Evolutionary conservation across 208 protist species (phyloP).

Genomic region (Crithidia expoeki): DNA sequence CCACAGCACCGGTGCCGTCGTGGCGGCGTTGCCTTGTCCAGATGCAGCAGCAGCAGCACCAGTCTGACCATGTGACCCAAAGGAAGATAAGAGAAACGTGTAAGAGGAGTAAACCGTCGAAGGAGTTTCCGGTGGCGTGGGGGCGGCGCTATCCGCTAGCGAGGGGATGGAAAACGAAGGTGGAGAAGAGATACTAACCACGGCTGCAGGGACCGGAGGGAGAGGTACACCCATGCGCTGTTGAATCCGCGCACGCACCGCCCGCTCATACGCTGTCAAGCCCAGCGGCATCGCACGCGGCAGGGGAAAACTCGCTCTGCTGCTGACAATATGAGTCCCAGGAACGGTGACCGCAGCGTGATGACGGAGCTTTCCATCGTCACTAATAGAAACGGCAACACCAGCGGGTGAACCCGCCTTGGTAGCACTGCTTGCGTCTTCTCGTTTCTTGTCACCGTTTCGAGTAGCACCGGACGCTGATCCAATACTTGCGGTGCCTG

Average conservation of each 20-base stretch:
- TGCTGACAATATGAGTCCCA: neutral
- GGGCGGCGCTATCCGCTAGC: neutral
- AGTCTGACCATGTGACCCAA: slow-evolving; percentile 1
- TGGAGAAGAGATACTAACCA: no score
- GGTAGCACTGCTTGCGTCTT: neutral
- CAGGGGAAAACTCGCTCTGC: neutral
- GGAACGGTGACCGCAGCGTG: neutral
- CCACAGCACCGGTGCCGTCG: slow-evolving; percentile 30
- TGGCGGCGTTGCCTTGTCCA: slow-evolving; percentile 1
- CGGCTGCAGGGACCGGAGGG: neutral
- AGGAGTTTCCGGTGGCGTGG: neutral
- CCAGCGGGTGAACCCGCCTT: neutral
- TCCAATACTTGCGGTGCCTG: neutral
- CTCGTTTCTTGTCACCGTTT: slow-evolving; percentile 1
- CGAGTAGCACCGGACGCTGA: neutral
- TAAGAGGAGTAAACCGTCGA: slow-evolving; percentile 35
- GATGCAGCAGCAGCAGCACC: neutral
- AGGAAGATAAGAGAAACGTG: slow-evolving; percentile 33
- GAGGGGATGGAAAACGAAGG: no score
- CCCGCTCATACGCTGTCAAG: slow-evolving; percentile 18
- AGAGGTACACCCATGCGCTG: slow-evolving; percentile 30
- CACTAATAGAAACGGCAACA: neutral
- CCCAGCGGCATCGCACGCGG: slow-evolving; percentile 20
- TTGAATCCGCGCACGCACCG: slow-evolving; percentile 33
- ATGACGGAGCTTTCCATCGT: neutral